Evolutionary conservation across 768 basidiomycete species (phyloP).

Genomic region (Lanmaoa pseudosensibilis): DNA sequence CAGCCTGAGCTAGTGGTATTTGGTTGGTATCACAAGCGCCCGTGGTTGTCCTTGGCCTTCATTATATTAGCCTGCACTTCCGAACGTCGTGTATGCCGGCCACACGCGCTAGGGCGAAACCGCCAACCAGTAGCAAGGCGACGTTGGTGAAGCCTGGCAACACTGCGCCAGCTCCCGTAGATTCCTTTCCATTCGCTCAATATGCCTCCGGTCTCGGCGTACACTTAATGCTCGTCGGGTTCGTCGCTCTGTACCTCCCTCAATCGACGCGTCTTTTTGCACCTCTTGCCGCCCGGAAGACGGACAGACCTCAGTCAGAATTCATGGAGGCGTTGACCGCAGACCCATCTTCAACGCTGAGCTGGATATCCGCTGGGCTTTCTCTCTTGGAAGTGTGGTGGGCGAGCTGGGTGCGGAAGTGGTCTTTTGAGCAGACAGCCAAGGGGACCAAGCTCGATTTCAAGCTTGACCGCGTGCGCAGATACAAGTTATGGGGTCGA

Average conservation of each 20-base stretch:
- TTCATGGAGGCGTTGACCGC: constrained; percentile 68
- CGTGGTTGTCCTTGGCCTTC: background rate
- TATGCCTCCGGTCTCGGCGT: constrained; percentile 71
- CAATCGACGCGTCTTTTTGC: constrained; percentile 49
- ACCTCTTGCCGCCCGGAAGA: constrained; percentile 33
- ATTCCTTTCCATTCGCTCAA: constrained; percentile 49
- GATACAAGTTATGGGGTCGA: constrained; percentile 19
- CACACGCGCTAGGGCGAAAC: background rate
- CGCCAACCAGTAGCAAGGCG: constrained; percentile 1
- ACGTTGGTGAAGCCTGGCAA: background rate
- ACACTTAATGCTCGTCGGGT: constrained; percentile 62
- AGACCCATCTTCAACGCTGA: constrained; percentile 56
- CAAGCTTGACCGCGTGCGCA: constrained; percentile 39
- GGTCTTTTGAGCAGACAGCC: constrained; percentile 48
- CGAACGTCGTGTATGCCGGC: background rate
- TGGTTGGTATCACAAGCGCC: background rate
- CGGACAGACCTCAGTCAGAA: constrained; percentile 67
- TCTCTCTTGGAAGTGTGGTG: constrained; percentile 65
- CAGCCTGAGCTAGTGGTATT: background rate
- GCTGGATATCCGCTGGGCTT: constrained; percentile 57
- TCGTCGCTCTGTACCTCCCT: constrained; percentile 72
- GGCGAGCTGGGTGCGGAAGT: constrained; percentile 63
- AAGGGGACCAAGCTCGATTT: constrained; percentile 45
- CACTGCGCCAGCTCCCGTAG: background rate
- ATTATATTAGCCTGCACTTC: background rate